Percentiles rank a stretch among this genome's conserved stretches.
Evolutionary conservation across 2,329 filamentous ascomycete species (phyloP).

Genomic region (Trichoderma koningii): DNA sequence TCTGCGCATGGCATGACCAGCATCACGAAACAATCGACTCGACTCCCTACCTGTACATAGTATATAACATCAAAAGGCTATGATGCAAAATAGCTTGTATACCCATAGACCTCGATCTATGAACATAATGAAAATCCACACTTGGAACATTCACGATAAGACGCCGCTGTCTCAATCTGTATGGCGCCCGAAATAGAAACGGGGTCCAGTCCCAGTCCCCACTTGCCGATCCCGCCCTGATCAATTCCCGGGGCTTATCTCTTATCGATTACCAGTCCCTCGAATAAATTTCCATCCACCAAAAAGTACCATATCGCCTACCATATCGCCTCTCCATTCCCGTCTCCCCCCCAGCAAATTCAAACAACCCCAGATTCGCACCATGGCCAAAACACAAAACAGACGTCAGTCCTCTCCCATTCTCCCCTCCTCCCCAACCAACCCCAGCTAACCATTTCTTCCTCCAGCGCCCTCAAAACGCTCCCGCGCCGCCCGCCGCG

Average conservation of each 20-base stretch:
- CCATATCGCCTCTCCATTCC: background rate
- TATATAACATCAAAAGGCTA: background rate
- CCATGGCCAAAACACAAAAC: constrained; percentile 14
- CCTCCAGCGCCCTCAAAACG: constrained; percentile 62
- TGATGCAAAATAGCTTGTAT: background rate
- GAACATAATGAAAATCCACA: too few relatives aligned
- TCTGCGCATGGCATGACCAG: background rate
- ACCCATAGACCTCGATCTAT: too few relatives aligned
- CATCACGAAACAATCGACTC: background rate
- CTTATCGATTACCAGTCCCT: constrained; percentile 20
- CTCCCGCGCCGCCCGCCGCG: constrained; percentile 74
- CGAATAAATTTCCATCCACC: constrained; percentile 24
- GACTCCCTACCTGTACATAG: background rate
- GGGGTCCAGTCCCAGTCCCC: background rate
- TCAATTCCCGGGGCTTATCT: constrained; percentile 4
- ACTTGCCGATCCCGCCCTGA: constrained; percentile 8
- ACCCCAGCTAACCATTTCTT: background rate
- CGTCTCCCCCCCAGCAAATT: background rate
- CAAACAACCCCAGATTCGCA: background rate
- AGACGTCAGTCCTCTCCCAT: background rate
- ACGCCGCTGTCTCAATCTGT: too few relatives aligned
- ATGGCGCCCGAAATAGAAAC: background rate
- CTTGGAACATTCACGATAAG: too few relatives aligned
- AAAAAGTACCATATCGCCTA: constrained; percentile 6
- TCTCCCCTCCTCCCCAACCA: background rate